Base-by-base conservation (phyloP, 2,329 filamentous ascomycete genomes). In the Ophiosphaerella herpotricha region DNA sequence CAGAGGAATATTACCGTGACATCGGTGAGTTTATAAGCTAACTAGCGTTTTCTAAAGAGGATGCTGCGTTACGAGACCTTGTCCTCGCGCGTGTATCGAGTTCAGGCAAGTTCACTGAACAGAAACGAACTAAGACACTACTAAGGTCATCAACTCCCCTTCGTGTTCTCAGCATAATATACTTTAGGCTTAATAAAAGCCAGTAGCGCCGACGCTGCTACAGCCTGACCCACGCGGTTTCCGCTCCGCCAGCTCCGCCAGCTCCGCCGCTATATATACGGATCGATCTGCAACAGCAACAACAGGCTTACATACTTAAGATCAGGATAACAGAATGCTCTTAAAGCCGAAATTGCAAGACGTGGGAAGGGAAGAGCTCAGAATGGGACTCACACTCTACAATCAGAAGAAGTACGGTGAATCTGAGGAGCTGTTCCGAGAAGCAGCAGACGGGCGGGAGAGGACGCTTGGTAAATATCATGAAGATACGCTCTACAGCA, bases 391-490 rank as follows among this genome's bases (percentile, higher is more conserved):
- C 13, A 23, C 29, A 24, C 29, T 42, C 26, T 31, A 42, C 16
- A 8, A 13, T 13, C 37, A 52, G 39, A 12, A 52, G 23, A 43
- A 47, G 33, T 47, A 52, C 39, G 32, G 33, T 33, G 43, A 47
- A 24, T 43, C 43, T 12, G 48, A 52, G 34, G n/a, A n/a, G 34
- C 21, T 43, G 34, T n/a, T 52, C 7, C 43, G 14, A 43, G 39
- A 47, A 16, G 13, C 29, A 26, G 44, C 26, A 12, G 7, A 39
- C 5, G 12, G 13, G 43, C 21, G 16, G 13, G 44, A 52, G 39
- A 39, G 24, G 31, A 16, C 14, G 16, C 38, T 47, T 11, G 48
- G 48, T 5, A 12, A 5, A 13, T 12, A 52, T n/a, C 12, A 52
- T 40, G 21, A 14, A 24, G 14, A 47, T 2, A 47, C 44, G n/a